Base-by-base conservation (phyloP, 371 early-diverging fungal genomes). In the Mucor sp. region DNA sequence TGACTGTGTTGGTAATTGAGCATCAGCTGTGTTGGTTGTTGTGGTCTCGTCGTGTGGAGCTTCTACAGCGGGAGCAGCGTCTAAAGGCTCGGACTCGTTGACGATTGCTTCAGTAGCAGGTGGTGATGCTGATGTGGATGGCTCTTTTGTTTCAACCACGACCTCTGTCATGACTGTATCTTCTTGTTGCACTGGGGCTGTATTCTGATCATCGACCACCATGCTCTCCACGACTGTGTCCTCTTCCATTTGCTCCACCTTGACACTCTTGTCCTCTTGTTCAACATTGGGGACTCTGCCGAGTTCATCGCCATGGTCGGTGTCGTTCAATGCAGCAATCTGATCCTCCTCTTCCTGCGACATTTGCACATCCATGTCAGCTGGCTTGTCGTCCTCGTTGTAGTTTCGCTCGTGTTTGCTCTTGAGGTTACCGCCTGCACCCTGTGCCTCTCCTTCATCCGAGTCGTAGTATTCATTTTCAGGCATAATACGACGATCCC, bases 391-490 rank as follows among this genome's bases (percentile, higher is more conserved):
- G 0, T 68, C 30, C 30, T 30, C 69, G 3, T 60, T 66, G 48
- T 80, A 75, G 56, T 70, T 68, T 64, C 77, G 73, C 58, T 80
- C 64, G 60, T 80, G 68, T 30, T 72, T 63, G 39, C 76, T 76
- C 37, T 43, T 61, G 15, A 68, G 50, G 47, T 71, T 72, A 5
- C 60, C 61, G 12, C 60, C 61, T 14, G 74, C 64, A 12, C 77
- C 79, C 62, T 75, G 74, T 25, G 74, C 74, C 59, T 84, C 84
- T n/a, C 89, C 90, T 65, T 90, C 91, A 60, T 90, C 90, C 12
- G 87, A 87, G 63, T 92, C 92, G 30, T 89, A 89, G 19, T 79
- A 83, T 74, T 90, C 90, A 47, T 84, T 87, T 25, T 87, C 87
- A 28, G 88, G 90, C 6, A 85, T 77, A n/a, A 86, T 76, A 30